A percentile compares a stretch with the other conserved stretches of the same genome.
Conservation (phyloP, 176 grass and related monocot genomes). For the Neostapfia colusana region DNA sequence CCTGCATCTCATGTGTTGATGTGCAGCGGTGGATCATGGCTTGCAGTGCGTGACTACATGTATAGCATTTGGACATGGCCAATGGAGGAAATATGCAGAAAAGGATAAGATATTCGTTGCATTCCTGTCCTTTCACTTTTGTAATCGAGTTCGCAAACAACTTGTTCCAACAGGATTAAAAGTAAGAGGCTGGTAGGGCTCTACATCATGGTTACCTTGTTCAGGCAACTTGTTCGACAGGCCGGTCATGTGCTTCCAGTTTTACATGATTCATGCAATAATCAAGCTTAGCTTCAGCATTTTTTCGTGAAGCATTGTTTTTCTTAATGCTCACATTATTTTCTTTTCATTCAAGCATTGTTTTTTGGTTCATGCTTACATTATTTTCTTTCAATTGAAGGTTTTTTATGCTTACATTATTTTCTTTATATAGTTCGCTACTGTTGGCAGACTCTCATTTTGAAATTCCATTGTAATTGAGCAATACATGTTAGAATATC, state of each 20-base stretch:
- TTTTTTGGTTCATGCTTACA: too few species aligned
- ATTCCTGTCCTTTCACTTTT: neutral
- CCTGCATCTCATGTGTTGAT: slow-evolving; percentile 26
- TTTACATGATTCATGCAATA: neutral
- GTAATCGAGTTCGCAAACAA: neutral
- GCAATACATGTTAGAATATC: too few species aligned
- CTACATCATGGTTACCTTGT: too few species aligned
- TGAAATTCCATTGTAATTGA: too few species aligned
- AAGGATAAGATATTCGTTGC: too few species aligned
- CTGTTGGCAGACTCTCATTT: too few species aligned
- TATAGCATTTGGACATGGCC: neutral
- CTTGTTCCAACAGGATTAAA: slow-evolving; percentile 10
- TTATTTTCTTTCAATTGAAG: too few species aligned
- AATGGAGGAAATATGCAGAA: neutral
- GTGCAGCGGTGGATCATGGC: slow-evolving; percentile 13
- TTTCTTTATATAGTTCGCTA: too few species aligned
- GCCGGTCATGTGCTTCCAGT: neutral
- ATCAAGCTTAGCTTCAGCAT: neutral
- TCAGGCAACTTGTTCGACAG: neutral
- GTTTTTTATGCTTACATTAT: too few species aligned
- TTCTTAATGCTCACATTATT: too few species aligned
- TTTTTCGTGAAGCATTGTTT: neutral
- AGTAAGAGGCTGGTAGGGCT: too few species aligned
- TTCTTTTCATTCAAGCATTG: neutral
- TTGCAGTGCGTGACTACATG: too few species aligned